phyloP scores from a whole-genome alignment of 805 yeast species.

The Wickerhamiella azyma region DNA sequence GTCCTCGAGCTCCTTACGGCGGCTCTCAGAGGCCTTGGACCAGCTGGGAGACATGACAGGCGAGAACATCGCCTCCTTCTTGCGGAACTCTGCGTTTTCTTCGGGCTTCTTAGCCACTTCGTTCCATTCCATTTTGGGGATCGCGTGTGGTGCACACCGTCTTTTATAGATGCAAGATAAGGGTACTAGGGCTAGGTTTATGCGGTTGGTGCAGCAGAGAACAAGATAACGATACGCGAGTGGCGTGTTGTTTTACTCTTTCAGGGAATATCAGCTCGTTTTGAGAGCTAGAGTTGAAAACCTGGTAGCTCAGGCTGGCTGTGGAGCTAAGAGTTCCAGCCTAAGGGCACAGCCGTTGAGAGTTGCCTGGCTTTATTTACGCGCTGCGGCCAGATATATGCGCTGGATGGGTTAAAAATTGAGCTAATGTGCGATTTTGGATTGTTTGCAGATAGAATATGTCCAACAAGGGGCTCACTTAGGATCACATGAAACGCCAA shows the following conservation, averaged over 20 bases:
- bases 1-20: slow-evolving; percentile 2
- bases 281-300: no score
- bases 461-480: no score
- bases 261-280: no score
- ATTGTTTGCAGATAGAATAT: no score
- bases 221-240: background rate
- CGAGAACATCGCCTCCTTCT: slow-evolving; percentile 17
- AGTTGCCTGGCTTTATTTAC: no score
- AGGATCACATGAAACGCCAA: background rate
- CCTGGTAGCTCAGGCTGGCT: no score
- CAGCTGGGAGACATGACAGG: slow-evolving; percentile 23
- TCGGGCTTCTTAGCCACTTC: slow-evolving; percentile 11
- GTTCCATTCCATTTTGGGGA: slow-evolving; percentile 11
- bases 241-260: background rate
- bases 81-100: slow-evolving; percentile 14
- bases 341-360: no score
- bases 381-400: no score
- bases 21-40: slow-evolving; percentile 15
- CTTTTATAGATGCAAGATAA: slow-evolving; percentile 5
- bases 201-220: background rate
- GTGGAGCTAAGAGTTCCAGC: no score
- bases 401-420: no score
- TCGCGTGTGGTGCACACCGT: no score
- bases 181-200: slow-evolving; percentile 2
- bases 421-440: no score